Percentiles rank a stretch among this genome's conserved stretches.
These are phyloP conservation scores for Lactarius hengduanensis DNA, from an alignment of 768 basidiomycete genomes.

Conservation along the genomic window DNA sequence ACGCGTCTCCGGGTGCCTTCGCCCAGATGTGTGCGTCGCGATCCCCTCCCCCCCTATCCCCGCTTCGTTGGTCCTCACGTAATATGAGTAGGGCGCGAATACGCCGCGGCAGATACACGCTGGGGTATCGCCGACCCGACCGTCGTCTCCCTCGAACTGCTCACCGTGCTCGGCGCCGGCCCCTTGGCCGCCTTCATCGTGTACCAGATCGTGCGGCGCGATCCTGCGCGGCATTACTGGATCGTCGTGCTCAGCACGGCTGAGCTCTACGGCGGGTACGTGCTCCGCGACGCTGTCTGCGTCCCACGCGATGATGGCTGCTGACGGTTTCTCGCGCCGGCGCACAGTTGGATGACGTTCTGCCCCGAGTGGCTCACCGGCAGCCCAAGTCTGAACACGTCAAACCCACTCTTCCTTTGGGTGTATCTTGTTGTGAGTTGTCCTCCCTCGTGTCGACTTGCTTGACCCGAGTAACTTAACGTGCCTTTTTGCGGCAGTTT, in stretches of 20 bases:
- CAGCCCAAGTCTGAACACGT: conserved; percentile 67
- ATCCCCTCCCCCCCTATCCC: conserved; percentile 5
- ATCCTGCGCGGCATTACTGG: conserved; percentile 76
- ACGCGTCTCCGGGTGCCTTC: conserved; percentile 63
- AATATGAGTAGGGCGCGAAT: conserved; percentile 64
- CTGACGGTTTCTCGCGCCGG: no score
- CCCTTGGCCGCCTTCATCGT: conserved; percentile 74
- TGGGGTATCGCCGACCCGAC: conserved; percentile 82
- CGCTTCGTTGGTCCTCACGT: conserved; percentile 5
- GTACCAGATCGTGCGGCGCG: conserved; percentile 58
- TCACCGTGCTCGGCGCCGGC: conserved; percentile 78
- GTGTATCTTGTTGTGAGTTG: conserved; percentile 71
- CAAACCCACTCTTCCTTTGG: conserved; percentile 71
- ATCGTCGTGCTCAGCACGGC: conserved; percentile 72
- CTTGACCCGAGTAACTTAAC: not conserved
- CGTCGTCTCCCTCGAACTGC: conserved; percentile 76
- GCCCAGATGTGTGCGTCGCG: conserved; percentile 68
- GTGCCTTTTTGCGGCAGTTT: conserved; percentile 44
- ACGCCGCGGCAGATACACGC: conserved; percentile 74
- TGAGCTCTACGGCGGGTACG: conserved; percentile 75
- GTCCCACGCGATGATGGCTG: no score
- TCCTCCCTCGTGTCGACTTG: conserved; percentile 39
- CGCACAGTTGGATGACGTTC: conserved; percentile 73
- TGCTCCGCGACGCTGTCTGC: not conserved
- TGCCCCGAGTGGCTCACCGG: conserved; percentile 83